phyloP scores from a whole-genome alignment of 257 asterid species.

The Solanum sejunctum region DNA sequence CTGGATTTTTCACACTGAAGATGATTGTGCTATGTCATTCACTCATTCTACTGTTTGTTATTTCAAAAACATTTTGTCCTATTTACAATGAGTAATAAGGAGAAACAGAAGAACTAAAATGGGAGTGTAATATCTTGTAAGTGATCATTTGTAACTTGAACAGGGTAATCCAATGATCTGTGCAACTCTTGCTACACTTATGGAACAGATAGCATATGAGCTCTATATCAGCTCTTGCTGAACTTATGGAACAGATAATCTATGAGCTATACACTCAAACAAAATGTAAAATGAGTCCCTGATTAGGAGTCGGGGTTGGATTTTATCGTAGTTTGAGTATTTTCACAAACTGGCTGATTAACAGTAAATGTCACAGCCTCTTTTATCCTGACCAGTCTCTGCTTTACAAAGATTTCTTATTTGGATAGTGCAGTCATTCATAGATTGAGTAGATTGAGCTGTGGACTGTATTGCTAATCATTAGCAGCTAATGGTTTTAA shows the following conservation, averaged over 20 bases:
- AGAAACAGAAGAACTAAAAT: neutral
- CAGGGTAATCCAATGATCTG: neutral
- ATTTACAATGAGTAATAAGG: neutral
- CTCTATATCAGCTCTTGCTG: neutral
- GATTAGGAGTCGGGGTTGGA: neutral
- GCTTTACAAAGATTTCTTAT: neutral
- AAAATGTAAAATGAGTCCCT: neutral
- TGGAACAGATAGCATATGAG: neutral
- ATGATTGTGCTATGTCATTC: neutral
- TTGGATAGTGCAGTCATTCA: neutral
- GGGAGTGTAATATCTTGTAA: neutral
- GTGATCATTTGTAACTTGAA: neutral
- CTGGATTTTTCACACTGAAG: neutral
- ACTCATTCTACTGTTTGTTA: neutral
- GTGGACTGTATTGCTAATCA: neutral
- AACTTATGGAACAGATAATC: neutral
- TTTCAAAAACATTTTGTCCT: neutral
- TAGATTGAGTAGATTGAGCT: neutral
- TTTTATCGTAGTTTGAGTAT: neutral
- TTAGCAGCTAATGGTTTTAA: neutral
- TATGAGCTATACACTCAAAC: neutral
- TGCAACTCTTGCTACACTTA: neutral
- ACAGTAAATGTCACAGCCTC: neutral
- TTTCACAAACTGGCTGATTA: neutral
- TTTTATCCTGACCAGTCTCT: neutral